These are phyloP conservation scores for Aspergillus calidoustus DNA, from an alignment of 2,329 filamentous ascomycete genomes.

Conservation along the genomic window DNA sequence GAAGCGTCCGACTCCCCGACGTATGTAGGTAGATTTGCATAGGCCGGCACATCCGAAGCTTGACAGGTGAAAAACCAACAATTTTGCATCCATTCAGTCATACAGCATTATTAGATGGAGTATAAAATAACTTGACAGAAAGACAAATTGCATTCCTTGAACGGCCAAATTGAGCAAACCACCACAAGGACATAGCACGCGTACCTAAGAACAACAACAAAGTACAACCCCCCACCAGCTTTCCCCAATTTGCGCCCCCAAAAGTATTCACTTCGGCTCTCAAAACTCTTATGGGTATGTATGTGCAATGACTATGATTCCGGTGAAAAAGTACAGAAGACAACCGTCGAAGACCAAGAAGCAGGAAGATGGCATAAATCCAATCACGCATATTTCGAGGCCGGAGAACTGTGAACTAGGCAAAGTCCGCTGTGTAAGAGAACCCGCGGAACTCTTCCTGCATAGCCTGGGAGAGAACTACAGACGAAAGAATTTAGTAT, in stretches of 20 bases:
- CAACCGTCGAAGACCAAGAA: conserved; percentile 27
- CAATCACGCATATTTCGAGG: conserved; percentile 19
- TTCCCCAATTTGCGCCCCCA: conserved; percentile 26
- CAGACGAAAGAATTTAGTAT: conserved; percentile 24
- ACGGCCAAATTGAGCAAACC: conserved; percentile 17
- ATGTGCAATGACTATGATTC: conserved; percentile 31
- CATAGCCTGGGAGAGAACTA: conserved; percentile 96
- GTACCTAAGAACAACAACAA: conserved; percentile 12
- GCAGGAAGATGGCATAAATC: conserved; percentile 22
- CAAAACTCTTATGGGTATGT: conserved; percentile 34
- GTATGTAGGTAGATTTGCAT: neutral
- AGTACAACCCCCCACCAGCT: conserved; percentile 20
- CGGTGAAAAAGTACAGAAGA: conserved; percentile 28
- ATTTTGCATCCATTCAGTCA: conserved; percentile 9
- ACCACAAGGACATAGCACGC: conserved; percentile 17
- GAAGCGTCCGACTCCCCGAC: neutral
- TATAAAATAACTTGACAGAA: conserved; percentile 9
- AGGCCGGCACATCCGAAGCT: neutral
- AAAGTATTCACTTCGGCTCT: conserved; percentile 24
- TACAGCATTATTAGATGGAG: conserved; percentile 18
- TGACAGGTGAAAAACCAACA: neutral
- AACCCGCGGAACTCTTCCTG: conserved; percentile 99
- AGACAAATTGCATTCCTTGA: conserved; percentile 22
- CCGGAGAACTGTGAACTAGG: conserved; percentile 50
- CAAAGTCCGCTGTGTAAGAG: conserved; percentile 93